These are phyloP conservation scores for Colletotrichum sp. DNA, from an alignment of 2,329 filamentous ascomycete genomes.

Conservation along the genomic window DNA sequence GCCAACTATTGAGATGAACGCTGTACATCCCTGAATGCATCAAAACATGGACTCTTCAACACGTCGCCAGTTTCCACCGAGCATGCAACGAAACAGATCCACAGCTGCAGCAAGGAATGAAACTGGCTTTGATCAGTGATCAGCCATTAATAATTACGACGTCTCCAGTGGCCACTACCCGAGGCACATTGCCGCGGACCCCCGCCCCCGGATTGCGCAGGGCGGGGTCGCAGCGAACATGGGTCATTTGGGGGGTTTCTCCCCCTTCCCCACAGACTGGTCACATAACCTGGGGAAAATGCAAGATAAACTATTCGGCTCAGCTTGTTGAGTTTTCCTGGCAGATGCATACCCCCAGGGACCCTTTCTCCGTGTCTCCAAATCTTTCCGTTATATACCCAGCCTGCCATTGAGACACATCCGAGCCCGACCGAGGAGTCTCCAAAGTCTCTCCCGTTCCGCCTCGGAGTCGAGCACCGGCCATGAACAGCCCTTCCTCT, in stretches of 20 bases:
- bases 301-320: neutral
- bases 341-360: neutral
- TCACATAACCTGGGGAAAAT: neutral
- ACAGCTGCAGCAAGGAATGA: neutral
- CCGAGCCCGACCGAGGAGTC: constrained; percentile 3
- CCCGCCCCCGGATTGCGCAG: constrained; percentile 2
- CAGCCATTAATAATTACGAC: neutral
- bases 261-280: neutral
- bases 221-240: neutral
- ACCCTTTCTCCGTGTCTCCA: neutral
- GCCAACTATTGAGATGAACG: neutral
- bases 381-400: neutral
- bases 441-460: neutral
- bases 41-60: neutral
- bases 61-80: neutral
- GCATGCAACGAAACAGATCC: neutral
- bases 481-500: neutral
- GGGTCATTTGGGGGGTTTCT: neutral
- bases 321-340: neutral
- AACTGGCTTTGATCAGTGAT: neutral
- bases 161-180: neutral
- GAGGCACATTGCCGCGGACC: neutral
- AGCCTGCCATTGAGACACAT: neutral
- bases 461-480: neutral
- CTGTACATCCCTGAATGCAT: neutral